A percentile compares a stretch with the other conserved stretches of the same genome.
These are phyloP conservation scores for Tuber borchii DNA, from an alignment of 495 filamentous ascomycete species.

Conservation along the genomic window DNA sequence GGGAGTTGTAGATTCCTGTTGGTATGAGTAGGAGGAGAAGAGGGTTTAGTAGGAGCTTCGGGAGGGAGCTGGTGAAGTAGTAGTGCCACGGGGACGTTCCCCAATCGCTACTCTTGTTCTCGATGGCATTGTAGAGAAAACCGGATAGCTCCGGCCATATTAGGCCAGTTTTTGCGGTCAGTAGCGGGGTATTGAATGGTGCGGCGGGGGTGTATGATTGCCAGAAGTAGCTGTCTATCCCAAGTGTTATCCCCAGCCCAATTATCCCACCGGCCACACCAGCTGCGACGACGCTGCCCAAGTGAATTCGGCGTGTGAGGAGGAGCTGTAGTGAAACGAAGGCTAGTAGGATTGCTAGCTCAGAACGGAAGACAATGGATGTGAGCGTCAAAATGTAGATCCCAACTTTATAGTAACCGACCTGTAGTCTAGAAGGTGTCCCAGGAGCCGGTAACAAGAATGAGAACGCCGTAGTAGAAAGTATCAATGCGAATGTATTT, in stretches of 20 bases:
- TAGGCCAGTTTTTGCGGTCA: constrained; percentile 45
- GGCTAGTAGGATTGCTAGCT: constrained; percentile 73
- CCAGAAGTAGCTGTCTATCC: constrained; percentile 90
- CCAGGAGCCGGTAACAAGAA: constrained; percentile 56
- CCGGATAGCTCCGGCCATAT: constrained; percentile 87
- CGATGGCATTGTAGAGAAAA: constrained; percentile 86
- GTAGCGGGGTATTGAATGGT: constrained; percentile 36
- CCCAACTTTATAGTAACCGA: constrained; percentile 49
- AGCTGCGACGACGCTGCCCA: constrained; percentile 58
- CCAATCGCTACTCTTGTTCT: constrained; percentile 72
- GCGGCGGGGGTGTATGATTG: constrained; percentile 47
- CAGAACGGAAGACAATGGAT: constrained; percentile 82
- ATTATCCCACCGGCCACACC: constrained; percentile 58
- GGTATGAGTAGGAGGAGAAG: constrained; percentile 58
- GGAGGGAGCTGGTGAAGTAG: constrained; percentile 76
- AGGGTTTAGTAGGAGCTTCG: constrained; percentile 78
- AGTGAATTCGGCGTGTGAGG: constrained; percentile 49
- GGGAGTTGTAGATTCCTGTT: constrained; percentile 47
- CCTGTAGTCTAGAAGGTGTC: constrained; percentile 40
- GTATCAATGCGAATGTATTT: constrained; percentile 91
- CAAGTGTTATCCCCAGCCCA: constrained; percentile 60
- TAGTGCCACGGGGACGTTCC: constrained; percentile 75
- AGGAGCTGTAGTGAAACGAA: constrained; percentile 56
- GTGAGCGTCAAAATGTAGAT: constrained; percentile 72
- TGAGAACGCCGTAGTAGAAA: constrained; percentile 67